These are phyloP conservation scores for Barnettozyma californica DNA, from an alignment of 805 yeast species.

Conservation along the genomic window DNA sequence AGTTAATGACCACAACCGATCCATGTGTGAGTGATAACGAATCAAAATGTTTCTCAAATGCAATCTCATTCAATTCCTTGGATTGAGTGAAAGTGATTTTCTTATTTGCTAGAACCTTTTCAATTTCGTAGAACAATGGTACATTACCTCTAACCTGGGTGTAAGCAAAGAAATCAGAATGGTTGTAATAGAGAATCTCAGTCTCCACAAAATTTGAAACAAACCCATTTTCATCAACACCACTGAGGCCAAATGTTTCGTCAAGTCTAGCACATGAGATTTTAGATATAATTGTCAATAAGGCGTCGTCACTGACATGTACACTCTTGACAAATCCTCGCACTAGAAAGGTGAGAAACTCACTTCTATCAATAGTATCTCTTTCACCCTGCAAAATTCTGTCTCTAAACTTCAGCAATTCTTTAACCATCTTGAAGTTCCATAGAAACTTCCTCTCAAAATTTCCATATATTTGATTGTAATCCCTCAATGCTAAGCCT, in stretches of 20 bases:
- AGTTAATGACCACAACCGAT: constrained; percentile 74
- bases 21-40: constrained; percentile 71
- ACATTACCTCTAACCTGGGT: constrained; percentile 87
- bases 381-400: constrained; percentile 59
- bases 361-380: constrained; percentile 54
- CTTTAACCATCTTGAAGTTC: constrained; percentile 82
- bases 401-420: constrained; percentile 64
- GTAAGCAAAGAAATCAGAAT: constrained; percentile 56
- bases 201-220: constrained; percentile 91
- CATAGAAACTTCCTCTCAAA: constrained; percentile 82
- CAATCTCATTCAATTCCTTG: constrained; percentile 78
- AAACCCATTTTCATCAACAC: constrained; percentile 87
- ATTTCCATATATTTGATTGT: constrained; percentile 35
- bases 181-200: constrained; percentile 63
- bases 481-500: constrained; percentile 39
- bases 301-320: constrained; percentile 27
- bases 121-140: constrained; percentile 94
- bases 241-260: constrained; percentile 71
- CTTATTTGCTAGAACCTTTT: constrained; percentile 68
- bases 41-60: constrained; percentile 79
- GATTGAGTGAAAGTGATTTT: constrained; percentile 78
- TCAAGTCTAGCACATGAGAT: constrained; percentile 89
- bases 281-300: constrained; percentile 77
- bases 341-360: constrained; percentile 75
- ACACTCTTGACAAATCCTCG: constrained; percentile 87